A percentile compares a stretch with the other conserved stretches of the same genome.
These are phyloP conservation scores for Mytilinidion resinicola DNA, from an alignment of 495 filamentous ascomycete species.

Conservation along the genomic window DNA sequence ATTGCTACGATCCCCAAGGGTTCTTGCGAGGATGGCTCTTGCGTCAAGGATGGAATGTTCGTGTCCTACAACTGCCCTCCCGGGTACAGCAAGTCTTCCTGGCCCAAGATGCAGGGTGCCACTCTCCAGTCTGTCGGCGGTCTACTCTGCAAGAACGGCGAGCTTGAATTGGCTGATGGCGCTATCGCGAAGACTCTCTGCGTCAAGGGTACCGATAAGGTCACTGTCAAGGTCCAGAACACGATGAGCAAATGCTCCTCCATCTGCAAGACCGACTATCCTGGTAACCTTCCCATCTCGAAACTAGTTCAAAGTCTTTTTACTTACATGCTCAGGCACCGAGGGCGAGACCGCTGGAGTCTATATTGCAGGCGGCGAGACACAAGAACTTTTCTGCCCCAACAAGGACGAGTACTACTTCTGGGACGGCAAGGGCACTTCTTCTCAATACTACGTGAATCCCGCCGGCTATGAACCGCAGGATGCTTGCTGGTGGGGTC, in stretches of 20 bases:
- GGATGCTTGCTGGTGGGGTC: slow-evolving; percentile 76
- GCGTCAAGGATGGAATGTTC: slow-evolving; percentile 57
- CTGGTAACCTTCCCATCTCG: slow-evolving; percentile 48
- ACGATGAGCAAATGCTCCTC: slow-evolving; percentile 56
- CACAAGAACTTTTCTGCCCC: slow-evolving; percentile 64
- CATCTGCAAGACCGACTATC: slow-evolving; percentile 94
- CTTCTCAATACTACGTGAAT: slow-evolving; percentile 97
- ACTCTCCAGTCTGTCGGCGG: slow-evolving; percentile 88
- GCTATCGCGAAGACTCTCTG: slow-evolving; percentile 64
- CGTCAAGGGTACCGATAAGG: slow-evolving; percentile 59
- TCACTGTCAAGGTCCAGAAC: slow-evolving; percentile 62
- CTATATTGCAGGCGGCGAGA: slow-evolving; percentile 49
- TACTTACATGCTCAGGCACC: slow-evolving; percentile 42
- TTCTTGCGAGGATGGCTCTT: slow-evolving; percentile 44
- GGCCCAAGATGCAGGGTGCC: slow-evolving; percentile 71
- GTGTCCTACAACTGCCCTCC: slow-evolving; percentile 93
- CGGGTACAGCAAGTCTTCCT: slow-evolving; percentile 90
- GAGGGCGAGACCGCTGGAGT: slow-evolving; percentile 81
- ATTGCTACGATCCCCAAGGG: slow-evolving; percentile 48
- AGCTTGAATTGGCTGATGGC: slow-evolving; percentile 70
- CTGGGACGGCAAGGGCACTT: slow-evolving; percentile 68
- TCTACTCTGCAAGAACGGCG: slow-evolving; percentile 71
- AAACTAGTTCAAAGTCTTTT: background rate
- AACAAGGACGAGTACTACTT: slow-evolving; percentile 62
- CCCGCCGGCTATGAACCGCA: slow-evolving; percentile 57